Evolutionary conservation across 257 asterid species (phyloP).

Genomic region (Scutellaria galericulata): DNA sequence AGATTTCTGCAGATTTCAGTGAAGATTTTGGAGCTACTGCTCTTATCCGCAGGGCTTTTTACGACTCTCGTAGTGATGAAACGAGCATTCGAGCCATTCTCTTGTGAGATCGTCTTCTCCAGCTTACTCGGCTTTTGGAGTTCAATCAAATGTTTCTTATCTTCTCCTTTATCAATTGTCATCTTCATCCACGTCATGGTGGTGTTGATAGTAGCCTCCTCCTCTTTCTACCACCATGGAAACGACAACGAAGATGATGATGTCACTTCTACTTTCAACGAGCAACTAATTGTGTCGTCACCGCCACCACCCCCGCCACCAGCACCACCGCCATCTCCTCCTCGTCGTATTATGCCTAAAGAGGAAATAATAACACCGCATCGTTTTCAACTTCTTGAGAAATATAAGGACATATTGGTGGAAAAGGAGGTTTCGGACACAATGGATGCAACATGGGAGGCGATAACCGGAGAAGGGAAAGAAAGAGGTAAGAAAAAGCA

Average conservation of each 20-base stretch:
- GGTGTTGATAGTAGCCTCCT: slow-evolving; percentile 46
- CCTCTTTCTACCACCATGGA: slow-evolving; percentile 37
- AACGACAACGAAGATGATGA: slow-evolving; percentile 4
- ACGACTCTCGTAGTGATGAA: slow-evolving; percentile 43
- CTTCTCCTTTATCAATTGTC: slow-evolving; percentile 48
- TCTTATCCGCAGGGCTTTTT: slow-evolving; percentile 52
- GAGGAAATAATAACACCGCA: not conserved
- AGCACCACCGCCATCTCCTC: not conserved
- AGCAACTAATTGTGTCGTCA: not conserved
- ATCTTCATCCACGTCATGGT: slow-evolving; percentile 50
- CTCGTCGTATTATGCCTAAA: too few relatives aligned
- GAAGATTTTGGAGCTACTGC: slow-evolving; percentile 51
- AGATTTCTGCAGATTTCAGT: slow-evolving; percentile 36
- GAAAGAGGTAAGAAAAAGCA: slow-evolving; percentile 34
- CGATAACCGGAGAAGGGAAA: slow-evolving; percentile 46
- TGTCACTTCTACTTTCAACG: not conserved
- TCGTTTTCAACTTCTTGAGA: not conserved
- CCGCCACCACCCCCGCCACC: slow-evolving; percentile 29
- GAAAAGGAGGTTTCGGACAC: slow-evolving; percentile 39
- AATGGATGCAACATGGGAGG: slow-evolving; percentile 73
- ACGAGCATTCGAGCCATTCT: slow-evolving; percentile 37
- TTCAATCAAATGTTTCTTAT: slow-evolving; percentile 39
- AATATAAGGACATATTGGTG: not conserved
- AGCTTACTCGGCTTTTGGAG: slow-evolving; percentile 36
- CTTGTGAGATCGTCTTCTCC: slow-evolving; percentile 39